Evolutionary conservation across 495 filamentous ascomycete species (phyloP), one percentile per base, ranked within the genome.

Genomic region (Thozetella sp.): DNA sequence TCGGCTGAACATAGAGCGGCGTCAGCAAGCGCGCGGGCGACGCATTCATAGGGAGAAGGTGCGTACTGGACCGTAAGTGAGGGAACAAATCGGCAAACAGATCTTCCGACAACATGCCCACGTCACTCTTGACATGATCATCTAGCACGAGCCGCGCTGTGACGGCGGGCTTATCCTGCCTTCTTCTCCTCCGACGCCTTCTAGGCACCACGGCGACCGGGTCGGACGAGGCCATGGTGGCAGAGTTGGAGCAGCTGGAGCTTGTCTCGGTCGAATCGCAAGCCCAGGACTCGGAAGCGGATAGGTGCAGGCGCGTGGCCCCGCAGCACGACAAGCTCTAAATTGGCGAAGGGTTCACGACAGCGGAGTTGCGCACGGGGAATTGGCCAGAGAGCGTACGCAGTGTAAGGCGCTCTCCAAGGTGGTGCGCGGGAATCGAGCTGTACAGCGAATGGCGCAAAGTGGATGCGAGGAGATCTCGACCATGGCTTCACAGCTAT

Each of bases 81-180:
- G 88, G 90, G 67, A 96, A 96, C 46, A 97, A 81, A 68, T 96
- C 90, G 25, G 80, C 79, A 59, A 90, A 92, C 30, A 99, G 81
- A 70, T 96, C 91, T 64, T 93, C 89, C 19, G 93, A 96, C 53
- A 99, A 69, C 48, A 95, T 85, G 51, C 92, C 95, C 26, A 93
- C 84, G 61, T 96, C 92, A n/a, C 90, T 92, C 75, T 88, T 92
- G 63, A 96, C 78, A 73, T 93, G 89, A 67, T 90, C 88, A 66
- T 96, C 92, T 30, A 94, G 80, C n/a, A 98, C 77, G 25, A 86
- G 69, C 48, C 80, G 74, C 58, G 83, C 82, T 56, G 81, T 67
- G 56, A 83, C 69, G 50, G 83, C 69, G 1, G 81, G 68, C 63
- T 84, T 86, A 66, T 86, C 82, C 54, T 83, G 80, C 50, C 83